These are phyloP conservation scores for Puya raimondii DNA, from an alignment of 176 grass and related monocot species.

Conservation along the genomic window DNA sequence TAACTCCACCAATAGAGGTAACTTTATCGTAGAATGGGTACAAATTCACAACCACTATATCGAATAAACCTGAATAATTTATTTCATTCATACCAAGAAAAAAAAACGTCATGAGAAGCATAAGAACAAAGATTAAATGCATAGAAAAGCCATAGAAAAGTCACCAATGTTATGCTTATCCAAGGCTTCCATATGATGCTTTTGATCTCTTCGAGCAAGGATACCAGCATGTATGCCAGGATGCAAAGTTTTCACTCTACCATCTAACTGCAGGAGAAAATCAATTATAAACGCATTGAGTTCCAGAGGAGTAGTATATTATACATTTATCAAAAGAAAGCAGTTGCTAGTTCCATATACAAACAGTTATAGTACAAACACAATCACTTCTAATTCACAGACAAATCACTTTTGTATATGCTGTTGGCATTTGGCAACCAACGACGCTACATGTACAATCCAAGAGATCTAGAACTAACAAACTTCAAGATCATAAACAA, in stretches of 20 bases:
- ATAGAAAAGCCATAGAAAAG: neutral
- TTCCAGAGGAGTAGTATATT: neutral
- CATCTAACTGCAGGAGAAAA: constrained; percentile 55
- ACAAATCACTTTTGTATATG: too few species aligned
- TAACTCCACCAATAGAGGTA: constrained; percentile 46
- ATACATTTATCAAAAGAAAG: constrained; percentile 1
- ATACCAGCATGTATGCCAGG: constrained; percentile 94
- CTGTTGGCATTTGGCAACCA: too few species aligned
- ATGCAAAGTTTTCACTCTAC: constrained; percentile 93
- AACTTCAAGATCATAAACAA: too few species aligned
- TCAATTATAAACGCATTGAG: neutral
- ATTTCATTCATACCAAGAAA: neutral
- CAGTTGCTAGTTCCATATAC: neutral
- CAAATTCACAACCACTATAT: constrained; percentile 91
- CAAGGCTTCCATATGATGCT: constrained; percentile 67
- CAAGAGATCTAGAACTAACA: too few species aligned
- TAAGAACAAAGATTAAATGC: neutral
- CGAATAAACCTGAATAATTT: constrained; percentile 65
- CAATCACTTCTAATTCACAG: too few species aligned
- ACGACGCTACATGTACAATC: too few species aligned
- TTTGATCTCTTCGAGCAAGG: constrained; percentile 87
- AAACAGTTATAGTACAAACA: neutral
- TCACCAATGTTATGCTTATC: constrained; percentile 69
- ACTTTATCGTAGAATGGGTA: constrained; percentile 97
- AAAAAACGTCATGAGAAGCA: neutral